Evolutionary conservation across 176 grass and related monocot species (phyloP), one percentile per base, ranked within the genome.

Genomic region (Carex littledalei): DNA sequence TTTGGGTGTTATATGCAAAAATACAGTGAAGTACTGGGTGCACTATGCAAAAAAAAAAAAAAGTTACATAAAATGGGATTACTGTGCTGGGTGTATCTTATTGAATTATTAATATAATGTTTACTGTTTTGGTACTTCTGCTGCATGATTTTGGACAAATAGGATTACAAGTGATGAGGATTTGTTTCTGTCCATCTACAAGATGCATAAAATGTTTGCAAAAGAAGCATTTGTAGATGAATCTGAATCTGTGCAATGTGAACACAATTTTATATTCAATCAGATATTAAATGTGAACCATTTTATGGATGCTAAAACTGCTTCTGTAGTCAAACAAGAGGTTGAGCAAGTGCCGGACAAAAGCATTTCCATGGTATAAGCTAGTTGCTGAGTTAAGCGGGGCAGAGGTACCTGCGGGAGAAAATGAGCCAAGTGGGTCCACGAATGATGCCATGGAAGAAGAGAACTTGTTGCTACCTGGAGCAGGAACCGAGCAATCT

Each of bases 311-410:
- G 16, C 67, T 18, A 18, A 66, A 50, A 45, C 69, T 74, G 41
- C n/a, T 74, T 74, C n/a, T 16, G 73, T 53, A 77, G 73, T 55
- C 22, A 54, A 54, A 24, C 22, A 77, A 55, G 24, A 77, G 15
- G 73, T 17, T 77, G 5, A 54, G 73, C 73, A 77, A 55, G 24
- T 77, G 73, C 49, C 73, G 73, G 15, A 32, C 73, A 77, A 77
- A 77, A 32, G 4, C 47, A 54, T 77, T 77, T 54, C 73, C 73
- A 1, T 77, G 49, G 41, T 77, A 77, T 54, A 77, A 77, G 49
- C 73, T 26, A 77, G 22, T 77, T 77, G 73, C 73, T 77, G 73
- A 77, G 49, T 7, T 77, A 77, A 55, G 73, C 7, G 73, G 73
- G 73, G 73, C 49, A 26, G 49, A 77, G 26, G 73, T 77, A 29